phyloP scores from a whole-genome alignment of 495 filamentous ascomycete genomes.

The Penicillium cosmopolitanum region DNA sequence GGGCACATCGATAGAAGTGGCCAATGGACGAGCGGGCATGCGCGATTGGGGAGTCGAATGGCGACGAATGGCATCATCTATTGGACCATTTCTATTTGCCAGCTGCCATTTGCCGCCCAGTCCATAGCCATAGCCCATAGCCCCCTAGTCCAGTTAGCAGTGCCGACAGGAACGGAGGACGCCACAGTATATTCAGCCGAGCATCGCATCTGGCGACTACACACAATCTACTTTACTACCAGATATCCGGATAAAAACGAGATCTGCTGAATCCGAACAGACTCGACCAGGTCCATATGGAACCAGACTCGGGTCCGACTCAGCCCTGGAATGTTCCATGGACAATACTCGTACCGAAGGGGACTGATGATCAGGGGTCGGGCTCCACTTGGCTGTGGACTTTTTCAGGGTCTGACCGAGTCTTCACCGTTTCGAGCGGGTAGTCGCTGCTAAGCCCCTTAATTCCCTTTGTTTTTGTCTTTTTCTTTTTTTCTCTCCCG shows the following conservation, averaged over 20 bases:
- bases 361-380: slow-evolving; percentile 24
- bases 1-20: background rate
- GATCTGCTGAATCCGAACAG: background rate
- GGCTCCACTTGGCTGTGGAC: slow-evolving; percentile 8
- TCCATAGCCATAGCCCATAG: background rate
- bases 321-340: slow-evolving; percentile 3
- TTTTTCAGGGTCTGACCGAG: slow-evolving; percentile 28
- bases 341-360: slow-evolving; percentile 5
- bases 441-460: slow-evolving; percentile 7
- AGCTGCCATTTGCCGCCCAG: background rate
- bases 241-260: too few species aligned
- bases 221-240: too few species aligned
- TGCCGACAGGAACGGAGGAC: background rate
- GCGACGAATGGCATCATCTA: slow-evolving; percentile 21
- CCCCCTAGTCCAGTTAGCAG: background rate
- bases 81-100: background rate
- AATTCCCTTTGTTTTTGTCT: background rate
- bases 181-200: too few species aligned
- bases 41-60: slow-evolving; percentile 12
- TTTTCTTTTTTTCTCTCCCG: slow-evolving; percentile 2
- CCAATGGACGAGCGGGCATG: background rate
- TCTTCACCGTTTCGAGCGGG: background rate
- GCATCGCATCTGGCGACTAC: too few species aligned
- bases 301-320: slow-evolving; percentile 3
- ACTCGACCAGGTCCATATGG: background rate